Conservation (phyloP, 345 rosid genomes). For the Syzygium grande region DNA sequence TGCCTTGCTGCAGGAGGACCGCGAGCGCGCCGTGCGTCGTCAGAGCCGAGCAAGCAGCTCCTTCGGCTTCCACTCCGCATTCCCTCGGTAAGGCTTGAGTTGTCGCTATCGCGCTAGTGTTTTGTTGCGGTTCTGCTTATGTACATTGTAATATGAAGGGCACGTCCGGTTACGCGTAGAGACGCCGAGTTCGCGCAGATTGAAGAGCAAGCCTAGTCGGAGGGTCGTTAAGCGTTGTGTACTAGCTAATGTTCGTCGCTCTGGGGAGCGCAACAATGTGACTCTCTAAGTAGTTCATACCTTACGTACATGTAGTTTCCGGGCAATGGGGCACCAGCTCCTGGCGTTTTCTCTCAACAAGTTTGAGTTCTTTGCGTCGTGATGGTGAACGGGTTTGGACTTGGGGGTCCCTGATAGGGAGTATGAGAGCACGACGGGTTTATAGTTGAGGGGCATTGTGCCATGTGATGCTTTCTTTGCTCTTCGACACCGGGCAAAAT, state of each 20-base stretch:
- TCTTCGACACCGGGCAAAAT: background rate
- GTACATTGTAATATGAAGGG: background rate
- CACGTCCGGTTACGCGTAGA: background rate
- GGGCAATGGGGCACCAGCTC: background rate
- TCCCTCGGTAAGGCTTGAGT: constrained; percentile 30
- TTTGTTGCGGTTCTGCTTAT: background rate
- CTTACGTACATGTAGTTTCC: background rate
- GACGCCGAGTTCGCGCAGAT: background rate
- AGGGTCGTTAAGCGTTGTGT: background rate
- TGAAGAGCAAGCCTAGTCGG: background rate
- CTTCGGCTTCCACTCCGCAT: constrained; percentile 25
- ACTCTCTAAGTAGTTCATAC: background rate
- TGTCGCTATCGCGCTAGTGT: background rate
- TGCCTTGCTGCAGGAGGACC: constrained; percentile 36
- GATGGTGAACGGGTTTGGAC: background rate
- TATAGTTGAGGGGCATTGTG: background rate
- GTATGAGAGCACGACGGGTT: background rate
- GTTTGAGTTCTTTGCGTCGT: background rate
- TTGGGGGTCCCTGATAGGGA: background rate
- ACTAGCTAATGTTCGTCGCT: background rate
- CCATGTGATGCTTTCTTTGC: background rate
- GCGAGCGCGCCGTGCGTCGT: constrained; percentile 38
- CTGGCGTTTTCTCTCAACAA: background rate
- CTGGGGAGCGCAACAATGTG: background rate
- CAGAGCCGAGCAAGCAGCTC: constrained; percentile 36